These are phyloP conservation scores for Alternaria infectoria DNA, from an alignment of 2,329 filamentous ascomycete genomes.

Conservation along the genomic window DNA sequence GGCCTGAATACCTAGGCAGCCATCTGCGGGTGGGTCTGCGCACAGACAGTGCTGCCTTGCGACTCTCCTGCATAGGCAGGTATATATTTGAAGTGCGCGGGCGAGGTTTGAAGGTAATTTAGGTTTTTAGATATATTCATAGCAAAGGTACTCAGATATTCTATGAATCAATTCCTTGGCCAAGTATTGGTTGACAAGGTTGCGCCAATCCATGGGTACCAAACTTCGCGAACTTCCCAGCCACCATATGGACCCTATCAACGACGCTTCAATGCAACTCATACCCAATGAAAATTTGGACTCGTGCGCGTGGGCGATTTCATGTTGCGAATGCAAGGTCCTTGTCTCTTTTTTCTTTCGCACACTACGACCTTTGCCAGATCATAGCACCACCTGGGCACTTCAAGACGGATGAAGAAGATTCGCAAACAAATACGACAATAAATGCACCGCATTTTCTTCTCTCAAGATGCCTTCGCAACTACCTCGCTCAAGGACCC, in stretches of 20 bases:
- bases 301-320: not conserved
- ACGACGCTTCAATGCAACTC: not conserved
- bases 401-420: not conserved
- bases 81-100: not conserved
- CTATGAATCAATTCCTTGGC: not conserved
- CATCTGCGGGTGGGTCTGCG: not conserved
- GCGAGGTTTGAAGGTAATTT: not conserved
- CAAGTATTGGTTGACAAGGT: not conserved
- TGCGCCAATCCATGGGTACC: not conserved
- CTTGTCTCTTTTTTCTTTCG: not conserved
- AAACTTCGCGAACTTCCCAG: not conserved
- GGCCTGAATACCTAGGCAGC: not conserved
- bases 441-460: not conserved
- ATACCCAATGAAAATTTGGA: not conserved
- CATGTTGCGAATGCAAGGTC: not conserved
- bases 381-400: not conserved
- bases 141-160: not conserved
- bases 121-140: not conserved
- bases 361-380: not conserved
- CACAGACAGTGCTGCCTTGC: not conserved
- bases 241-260: not conserved
- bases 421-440: not conserved
- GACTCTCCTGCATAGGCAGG: not conserved
- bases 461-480: not conserved
- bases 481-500: not conserved